phyloP scores from a whole-genome alignment of 2,329 filamentous ascomycete genomes.

The Diaporthe humulicola region DNA sequence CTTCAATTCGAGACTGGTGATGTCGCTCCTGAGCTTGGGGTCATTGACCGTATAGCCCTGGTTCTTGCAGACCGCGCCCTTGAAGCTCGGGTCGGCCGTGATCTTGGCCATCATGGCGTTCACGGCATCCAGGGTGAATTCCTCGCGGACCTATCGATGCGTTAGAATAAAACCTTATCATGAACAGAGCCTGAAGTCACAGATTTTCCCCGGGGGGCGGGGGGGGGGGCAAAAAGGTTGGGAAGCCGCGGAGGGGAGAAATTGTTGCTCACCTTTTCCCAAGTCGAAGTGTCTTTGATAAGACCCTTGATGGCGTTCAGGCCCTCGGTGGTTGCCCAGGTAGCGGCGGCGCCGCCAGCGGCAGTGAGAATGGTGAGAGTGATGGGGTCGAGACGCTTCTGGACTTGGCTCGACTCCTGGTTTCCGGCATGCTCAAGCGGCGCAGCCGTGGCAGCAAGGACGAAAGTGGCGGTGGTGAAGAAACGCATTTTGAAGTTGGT shows the following conservation, averaged over 20 bases:
- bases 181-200: neutral
- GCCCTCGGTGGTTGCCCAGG: neutral
- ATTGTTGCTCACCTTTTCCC: neutral
- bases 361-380: neutral
- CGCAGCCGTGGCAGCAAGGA: neutral
- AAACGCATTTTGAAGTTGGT: conserved; percentile 2
- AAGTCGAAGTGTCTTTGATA: neutral
- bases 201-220: too few relatives aligned
- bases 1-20: neutral
- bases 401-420: neutral
- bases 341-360: neutral
- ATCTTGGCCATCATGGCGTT: neutral
- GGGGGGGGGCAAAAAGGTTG: neutral
- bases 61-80: neutral
- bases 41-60: neutral
- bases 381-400: neutral
- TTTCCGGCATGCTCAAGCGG: neutral
- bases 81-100: neutral
- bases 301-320: neutral
- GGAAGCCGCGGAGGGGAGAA: neutral
- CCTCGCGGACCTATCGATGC: neutral
- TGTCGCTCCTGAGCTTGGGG: neutral
- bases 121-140: neutral
- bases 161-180: neutral
- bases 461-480: neutral